Conservation (phyloP, 768 basidiomycete genomes). For the Hygrophorus pudorinus region DNA sequence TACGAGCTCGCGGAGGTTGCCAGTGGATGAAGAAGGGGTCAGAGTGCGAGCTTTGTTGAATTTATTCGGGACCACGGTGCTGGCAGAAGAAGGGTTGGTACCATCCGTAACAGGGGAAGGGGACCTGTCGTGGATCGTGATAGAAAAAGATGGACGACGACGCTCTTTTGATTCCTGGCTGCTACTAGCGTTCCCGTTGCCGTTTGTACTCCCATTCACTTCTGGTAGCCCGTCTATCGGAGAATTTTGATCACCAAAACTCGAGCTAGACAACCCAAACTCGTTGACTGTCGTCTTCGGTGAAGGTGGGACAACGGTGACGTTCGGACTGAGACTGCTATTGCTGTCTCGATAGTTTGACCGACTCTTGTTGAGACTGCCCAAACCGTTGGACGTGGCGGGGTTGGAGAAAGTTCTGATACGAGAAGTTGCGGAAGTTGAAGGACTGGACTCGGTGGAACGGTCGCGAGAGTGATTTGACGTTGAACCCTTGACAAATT, state of each 20-base stretch:
- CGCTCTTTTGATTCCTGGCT: constrained; percentile 11
- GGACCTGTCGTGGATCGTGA: not conserved
- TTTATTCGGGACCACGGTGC: constrained; percentile 5
- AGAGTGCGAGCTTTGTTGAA: constrained; percentile 11
- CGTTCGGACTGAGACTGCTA: constrained; percentile 26
- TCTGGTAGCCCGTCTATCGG: constrained; percentile 16
- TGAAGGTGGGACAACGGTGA: constrained; percentile 36
- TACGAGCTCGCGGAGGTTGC: constrained; percentile 10
- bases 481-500: too few species aligned
- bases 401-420: too few species aligned
- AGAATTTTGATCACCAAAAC: constrained; percentile 5
- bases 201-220: constrained; percentile 14
- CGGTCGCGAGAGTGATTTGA: too few species aligned
- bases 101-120: not conserved
- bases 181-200: constrained; percentile 8
- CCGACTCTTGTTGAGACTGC: too few species aligned
- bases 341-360: too few species aligned
- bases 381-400: too few species aligned
- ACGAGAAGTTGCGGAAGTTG: too few species aligned
- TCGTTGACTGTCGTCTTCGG: constrained; percentile 17
- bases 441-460: too few species aligned
- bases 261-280: too few species aligned
- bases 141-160: constrained; percentile 3
- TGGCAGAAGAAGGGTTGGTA: constrained; percentile 2
- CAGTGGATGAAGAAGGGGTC: constrained; percentile 13